A percentile compares a stretch with the other conserved stretches of the same genome.
These are phyloP conservation scores for Flueggea neowawraea DNA, from an alignment of 441 rosid species.

Conservation along the genomic window DNA sequence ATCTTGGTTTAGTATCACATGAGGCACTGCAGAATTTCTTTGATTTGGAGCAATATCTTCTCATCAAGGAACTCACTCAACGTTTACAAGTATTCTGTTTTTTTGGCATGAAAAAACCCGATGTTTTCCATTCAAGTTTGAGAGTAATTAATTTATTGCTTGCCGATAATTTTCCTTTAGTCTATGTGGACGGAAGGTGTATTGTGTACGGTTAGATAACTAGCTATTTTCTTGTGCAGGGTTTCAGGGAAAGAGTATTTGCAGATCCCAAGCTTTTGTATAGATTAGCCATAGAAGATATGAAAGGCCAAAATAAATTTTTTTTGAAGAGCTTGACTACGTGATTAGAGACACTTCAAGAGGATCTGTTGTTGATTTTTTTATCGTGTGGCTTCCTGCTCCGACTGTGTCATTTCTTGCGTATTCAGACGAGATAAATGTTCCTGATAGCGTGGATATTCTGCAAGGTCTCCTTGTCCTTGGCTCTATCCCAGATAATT, in stretches of 20 bases:
- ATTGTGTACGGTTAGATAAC: too few relatives aligned
- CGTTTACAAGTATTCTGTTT: slow-evolving; percentile 67
- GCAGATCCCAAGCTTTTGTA: slow-evolving; percentile 96
- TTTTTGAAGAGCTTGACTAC: slow-evolving; percentile 89
- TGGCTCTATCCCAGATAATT: slow-evolving; percentile 91
- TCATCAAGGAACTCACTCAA: slow-evolving; percentile 77
- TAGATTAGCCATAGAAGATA: slow-evolving; percentile 96
- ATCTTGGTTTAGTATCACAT: slow-evolving; percentile 91
- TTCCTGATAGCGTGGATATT: slow-evolving; percentile 57
- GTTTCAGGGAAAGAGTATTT: slow-evolving; percentile 90
- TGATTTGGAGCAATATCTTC: slow-evolving; percentile 83
- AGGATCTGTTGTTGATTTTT: slow-evolving; percentile 83
- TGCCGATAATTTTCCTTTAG: not conserved
- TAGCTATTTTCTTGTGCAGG: slow-evolving; percentile 46
- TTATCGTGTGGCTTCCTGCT: slow-evolving; percentile 97
- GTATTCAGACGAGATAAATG: slow-evolving; percentile 45
- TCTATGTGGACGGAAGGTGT: not conserved
- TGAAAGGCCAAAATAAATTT: slow-evolving; percentile 78
- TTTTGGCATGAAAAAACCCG: not conserved
- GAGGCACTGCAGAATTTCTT: slow-evolving; percentile 92
- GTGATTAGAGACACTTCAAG: slow-evolving; percentile 83
- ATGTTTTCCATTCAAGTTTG: not conserved
- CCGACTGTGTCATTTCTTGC: slow-evolving; percentile 89
- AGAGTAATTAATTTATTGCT: not conserved
- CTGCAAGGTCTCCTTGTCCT: slow-evolving; percentile 76